Evolutionary conservation across 1,284 basidiomycete genomes (phyloP).

Genomic region (Ceratobasidium sp.): DNA sequence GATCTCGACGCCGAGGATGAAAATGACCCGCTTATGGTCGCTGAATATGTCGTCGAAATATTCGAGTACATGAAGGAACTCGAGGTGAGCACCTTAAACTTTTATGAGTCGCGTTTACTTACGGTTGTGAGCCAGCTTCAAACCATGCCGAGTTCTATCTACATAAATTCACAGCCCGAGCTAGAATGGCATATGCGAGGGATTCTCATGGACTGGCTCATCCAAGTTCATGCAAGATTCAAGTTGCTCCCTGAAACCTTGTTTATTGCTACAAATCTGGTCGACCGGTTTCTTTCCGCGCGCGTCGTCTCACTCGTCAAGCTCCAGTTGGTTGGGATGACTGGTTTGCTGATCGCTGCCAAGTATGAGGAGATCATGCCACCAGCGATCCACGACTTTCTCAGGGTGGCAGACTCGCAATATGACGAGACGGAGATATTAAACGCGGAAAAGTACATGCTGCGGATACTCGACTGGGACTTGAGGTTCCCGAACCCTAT

Average conservation of each 20-base stretch:
- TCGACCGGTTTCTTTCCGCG: conserved; percentile 94
- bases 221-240: conserved; percentile 95
- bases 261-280: conserved; percentile 92
- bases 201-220: conserved; percentile 95
- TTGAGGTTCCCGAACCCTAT: conserved; percentile 93
- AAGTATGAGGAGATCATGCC: conserved; percentile 98
- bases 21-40: conserved; percentile 95
- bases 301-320: conserved; percentile 91
- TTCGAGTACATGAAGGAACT: conserved; percentile 87
- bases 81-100: conserved; percentile 53
- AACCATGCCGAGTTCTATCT: conserved; percentile 82
- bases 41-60: conserved; percentile 94
- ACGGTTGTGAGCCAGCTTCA: conserved; percentile 56
- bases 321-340: conserved; percentile 95
- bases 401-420: conserved; percentile 86
- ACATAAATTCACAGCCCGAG: conserved; percentile 90
- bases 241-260: conserved; percentile 94
- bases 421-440: conserved; percentile 89
- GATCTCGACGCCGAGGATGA: conserved; percentile 94
- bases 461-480: conserved; percentile 92
- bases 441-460: conserved; percentile 90
- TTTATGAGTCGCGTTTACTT: background rate
- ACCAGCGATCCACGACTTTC: conserved; percentile 86
- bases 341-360: conserved; percentile 90
- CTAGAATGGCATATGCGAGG: conserved; percentile 94